A percentile compares a stretch with the other conserved stretches of the same genome.
Conservation (phyloP, 2,329 filamentous ascomycete genomes). For the Elsinoe arachidis region DNA sequence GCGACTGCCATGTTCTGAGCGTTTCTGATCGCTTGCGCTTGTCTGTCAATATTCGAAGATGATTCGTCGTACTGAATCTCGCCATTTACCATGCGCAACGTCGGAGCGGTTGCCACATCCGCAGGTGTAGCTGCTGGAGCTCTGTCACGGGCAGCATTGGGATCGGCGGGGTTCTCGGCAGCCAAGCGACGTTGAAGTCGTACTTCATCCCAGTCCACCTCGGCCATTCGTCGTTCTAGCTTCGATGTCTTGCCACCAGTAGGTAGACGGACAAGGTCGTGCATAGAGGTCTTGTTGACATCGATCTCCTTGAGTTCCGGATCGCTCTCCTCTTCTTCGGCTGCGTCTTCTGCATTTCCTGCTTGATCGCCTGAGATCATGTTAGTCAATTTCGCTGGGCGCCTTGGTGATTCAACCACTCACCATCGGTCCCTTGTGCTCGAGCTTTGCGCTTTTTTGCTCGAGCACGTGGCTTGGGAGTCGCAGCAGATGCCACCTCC, state of each 20-base stretch:
- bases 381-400: too few relatives aligned
- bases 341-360: slow-evolving; percentile 12
- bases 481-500: background rate
- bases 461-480: background rate
- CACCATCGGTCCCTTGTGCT: background rate
- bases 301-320: slow-evolving; percentile 47
- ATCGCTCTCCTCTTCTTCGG: slow-evolving; percentile 21
- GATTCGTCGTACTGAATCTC: slow-evolving; percentile 62
- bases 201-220: slow-evolving; percentile 52
- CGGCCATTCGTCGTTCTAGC: slow-evolving; percentile 62
- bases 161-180: background rate
- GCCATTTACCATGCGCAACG: slow-evolving; percentile 59
- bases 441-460: background rate
- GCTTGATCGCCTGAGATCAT: too few relatives aligned
- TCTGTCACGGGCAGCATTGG: background rate
- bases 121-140: background rate
- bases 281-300: slow-evolving; percentile 59
- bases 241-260: slow-evolving; percentile 60
- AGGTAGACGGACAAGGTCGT: slow-evolving; percentile 57
- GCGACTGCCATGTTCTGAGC: slow-evolving; percentile 37
- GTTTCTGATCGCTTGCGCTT: slow-evolving; percentile 50
- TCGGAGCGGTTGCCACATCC: slow-evolving; percentile 26
- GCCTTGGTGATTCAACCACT: background rate
- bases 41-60: slow-evolving; percentile 59
- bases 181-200: slow-evolving; percentile 30